phyloP scores from a whole-genome alignment of 768 basidiomycete species.

The Daedalea quercina region DNA sequence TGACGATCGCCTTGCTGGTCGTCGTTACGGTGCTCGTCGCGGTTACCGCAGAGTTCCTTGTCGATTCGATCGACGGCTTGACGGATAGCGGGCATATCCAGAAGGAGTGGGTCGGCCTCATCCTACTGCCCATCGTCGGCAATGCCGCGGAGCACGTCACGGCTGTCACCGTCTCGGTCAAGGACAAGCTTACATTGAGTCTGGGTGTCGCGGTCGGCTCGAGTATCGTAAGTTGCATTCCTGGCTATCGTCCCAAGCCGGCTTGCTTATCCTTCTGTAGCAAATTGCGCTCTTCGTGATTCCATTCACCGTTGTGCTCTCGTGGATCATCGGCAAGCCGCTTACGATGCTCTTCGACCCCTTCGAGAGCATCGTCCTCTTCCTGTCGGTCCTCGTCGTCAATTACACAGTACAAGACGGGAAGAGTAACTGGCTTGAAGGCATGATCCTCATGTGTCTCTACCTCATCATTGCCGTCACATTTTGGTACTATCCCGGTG shows the following conservation, averaged over 20 bases:
- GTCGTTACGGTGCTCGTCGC: constrained; percentile 42
- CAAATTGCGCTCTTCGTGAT: constrained; percentile 85
- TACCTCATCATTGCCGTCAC: constrained; percentile 50
- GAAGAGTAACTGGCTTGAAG: constrained; percentile 86
- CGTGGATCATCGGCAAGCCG: constrained; percentile 79
- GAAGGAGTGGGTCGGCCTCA: constrained; percentile 81
- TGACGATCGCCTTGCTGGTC: constrained; percentile 28
- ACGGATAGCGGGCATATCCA: constrained; percentile 49
- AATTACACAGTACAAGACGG: constrained; percentile 87
- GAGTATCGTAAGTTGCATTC: constrained; percentile 51
- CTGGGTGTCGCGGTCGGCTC: constrained; percentile 88
- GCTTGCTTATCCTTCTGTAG: constrained; percentile 28
- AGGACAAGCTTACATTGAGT: constrained; percentile 82
- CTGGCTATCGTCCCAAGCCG: neutral
- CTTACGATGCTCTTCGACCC: constrained; percentile 82
- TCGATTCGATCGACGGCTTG: constrained; percentile 76
- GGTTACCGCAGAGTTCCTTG: constrained; percentile 56
- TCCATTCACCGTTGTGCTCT: constrained; percentile 74
- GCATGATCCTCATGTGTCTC: constrained; percentile 64
- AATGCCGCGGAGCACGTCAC: constrained; percentile 91
- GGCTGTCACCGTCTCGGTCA: constrained; percentile 86
- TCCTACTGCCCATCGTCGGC: constrained; percentile 86
- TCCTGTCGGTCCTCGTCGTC: constrained; percentile 37
- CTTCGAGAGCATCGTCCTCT: constrained; percentile 70
- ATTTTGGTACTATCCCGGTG: constrained; percentile 49